Conservation (phyloP, 805 yeast genomes). For the Barnettozyma pratensis region DNA sequence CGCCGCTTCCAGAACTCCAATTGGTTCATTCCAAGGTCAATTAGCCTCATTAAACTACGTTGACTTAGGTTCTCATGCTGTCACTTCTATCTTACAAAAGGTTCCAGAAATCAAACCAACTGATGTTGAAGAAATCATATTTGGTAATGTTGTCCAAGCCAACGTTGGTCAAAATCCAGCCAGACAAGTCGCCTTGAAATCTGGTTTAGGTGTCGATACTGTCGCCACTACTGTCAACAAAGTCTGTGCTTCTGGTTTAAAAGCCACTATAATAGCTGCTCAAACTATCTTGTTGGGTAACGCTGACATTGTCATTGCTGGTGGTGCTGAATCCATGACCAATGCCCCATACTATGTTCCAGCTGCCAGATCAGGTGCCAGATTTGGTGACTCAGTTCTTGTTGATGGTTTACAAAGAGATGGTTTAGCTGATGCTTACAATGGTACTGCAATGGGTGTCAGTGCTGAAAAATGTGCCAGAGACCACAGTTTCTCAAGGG, state of each 20-base stretch:
- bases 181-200: constrained; percentile 89
- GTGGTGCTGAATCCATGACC: constrained; percentile 98
- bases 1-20: constrained; percentile 88
- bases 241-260: constrained; percentile 96
- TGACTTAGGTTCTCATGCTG: constrained; percentile 91
- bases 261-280: constrained; percentile 85
- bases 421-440: constrained; percentile 91
- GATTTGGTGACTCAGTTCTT: constrained; percentile 75
- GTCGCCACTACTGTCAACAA: constrained; percentile 91
- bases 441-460: constrained; percentile 87
- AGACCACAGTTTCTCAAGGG: constrained; percentile 73
- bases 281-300: constrained; percentile 84
- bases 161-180: constrained; percentile 98
- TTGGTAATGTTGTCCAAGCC: constrained; percentile 91
- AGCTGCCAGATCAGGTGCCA: constrained; percentile 78
- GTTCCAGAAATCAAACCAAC: constrained; percentile 76
- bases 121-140: constrained; percentile 82
- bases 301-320: constrained; percentile 91
- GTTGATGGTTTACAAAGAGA: constrained; percentile 91
- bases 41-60: constrained; percentile 70
- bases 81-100: constrained; percentile 77
- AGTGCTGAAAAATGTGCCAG: constrained; percentile 95
- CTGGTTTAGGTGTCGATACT: constrained; percentile 77
- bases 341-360: constrained; percentile 92
- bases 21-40: constrained; percentile 89